Percentiles rank a stretch among this genome's conserved stretches.
Evolutionary conservation across 108 stramenopile genomes (phyloP).

Genomic region (Fistulifera solaris): DNA sequence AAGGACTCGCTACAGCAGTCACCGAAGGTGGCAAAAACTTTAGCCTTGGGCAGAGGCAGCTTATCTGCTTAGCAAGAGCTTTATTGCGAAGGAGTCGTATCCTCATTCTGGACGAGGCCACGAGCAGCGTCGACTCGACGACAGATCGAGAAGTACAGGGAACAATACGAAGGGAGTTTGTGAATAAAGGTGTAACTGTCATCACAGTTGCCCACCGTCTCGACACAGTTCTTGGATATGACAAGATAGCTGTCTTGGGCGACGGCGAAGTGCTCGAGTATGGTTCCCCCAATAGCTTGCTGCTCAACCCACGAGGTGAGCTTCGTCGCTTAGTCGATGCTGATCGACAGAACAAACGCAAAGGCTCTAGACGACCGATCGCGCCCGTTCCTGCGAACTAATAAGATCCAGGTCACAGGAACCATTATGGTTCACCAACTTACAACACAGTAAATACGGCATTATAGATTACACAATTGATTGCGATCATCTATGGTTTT

Average conservation of each 20-base stretch:
- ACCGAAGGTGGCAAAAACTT: slow-evolving; percentile 85
- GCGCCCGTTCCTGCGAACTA: not conserved
- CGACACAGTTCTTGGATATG: slow-evolving; percentile 85
- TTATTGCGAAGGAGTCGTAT: slow-evolving; percentile 68
- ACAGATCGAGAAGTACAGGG: slow-evolving; percentile 70
- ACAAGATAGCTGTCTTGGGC: slow-evolving; percentile 86
- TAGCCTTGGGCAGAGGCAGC: slow-evolving; percentile 81
- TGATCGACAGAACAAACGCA: slow-evolving; percentile 35
- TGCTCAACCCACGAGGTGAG: slow-evolving; percentile 35
- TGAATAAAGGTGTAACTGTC: slow-evolving; percentile 72
- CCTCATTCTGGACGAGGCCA: slow-evolving; percentile 85
- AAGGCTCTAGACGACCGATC: slow-evolving; percentile 18
- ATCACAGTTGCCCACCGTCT: slow-evolving; percentile 87
- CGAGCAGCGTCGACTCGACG: slow-evolving; percentile 57
- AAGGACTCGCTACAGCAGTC: slow-evolving; percentile 43
- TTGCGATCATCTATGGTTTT: too few species aligned
- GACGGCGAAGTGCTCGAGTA: slow-evolving; percentile 73
- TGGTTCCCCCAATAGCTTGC: slow-evolving; percentile 47
- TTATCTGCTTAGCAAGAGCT: slow-evolving; percentile 89
- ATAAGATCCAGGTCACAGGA: too few species aligned
- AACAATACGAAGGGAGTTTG: slow-evolving; percentile 65
- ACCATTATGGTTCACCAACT: too few species aligned
- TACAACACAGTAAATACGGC: too few species aligned
- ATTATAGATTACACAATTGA: too few species aligned
- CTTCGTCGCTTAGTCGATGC: slow-evolving; percentile 44